A percentile compares a stretch with the other conserved stretches of the same genome.
Conservation (phyloP, 495 filamentous ascomycete genomes). For the Penicillium argentinense region DNA sequence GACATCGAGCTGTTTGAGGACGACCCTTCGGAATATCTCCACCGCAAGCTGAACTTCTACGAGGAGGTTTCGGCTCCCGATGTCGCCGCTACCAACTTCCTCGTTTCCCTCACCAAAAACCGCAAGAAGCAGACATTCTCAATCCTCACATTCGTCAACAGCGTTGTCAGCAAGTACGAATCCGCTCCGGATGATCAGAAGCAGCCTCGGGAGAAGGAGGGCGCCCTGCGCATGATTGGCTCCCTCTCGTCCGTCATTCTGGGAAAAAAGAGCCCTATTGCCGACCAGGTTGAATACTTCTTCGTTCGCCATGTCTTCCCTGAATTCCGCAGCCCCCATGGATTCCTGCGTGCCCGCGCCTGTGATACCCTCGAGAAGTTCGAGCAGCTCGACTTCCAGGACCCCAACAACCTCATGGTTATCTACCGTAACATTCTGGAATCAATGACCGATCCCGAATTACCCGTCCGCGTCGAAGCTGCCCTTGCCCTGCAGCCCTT, state of each 20-base stretch:
- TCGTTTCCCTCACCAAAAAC: conserved; percentile 90
- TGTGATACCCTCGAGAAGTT: conserved; percentile 98
- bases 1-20: conserved; percentile 92
- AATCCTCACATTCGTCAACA: conserved; percentile 90
- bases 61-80: conserved; percentile 96
- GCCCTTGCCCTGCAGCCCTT: conserved; percentile 92
- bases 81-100: conserved; percentile 93
- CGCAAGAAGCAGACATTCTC: conserved; percentile 95
- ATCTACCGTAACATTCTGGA: conserved; percentile 97
- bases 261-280: conserved; percentile 96
- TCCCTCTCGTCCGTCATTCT: conserved; percentile 91
- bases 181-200: conserved; percentile 80
- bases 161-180: conserved; percentile 88
- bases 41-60: conserved; percentile 95
- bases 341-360: conserved; percentile 90
- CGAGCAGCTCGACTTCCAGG: conserved; percentile 92
- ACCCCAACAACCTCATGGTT: conserved; percentile 86
- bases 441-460: conserved; percentile 87
- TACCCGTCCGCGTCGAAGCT: conserved; percentile 93
- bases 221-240: conserved; percentile 94
- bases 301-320: conserved; percentile 97
- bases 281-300: conserved; percentile 98
- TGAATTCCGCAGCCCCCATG: conserved; percentile 90
- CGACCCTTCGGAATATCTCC: conserved; percentile 93
- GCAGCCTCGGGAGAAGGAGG: conserved; percentile 92